Percentiles rank a stretch among this genome's conserved stretches.
Evolutionary conservation across 805 yeast species (phyloP).

Genomic region (Debaryomyces tyrocola): DNA sequence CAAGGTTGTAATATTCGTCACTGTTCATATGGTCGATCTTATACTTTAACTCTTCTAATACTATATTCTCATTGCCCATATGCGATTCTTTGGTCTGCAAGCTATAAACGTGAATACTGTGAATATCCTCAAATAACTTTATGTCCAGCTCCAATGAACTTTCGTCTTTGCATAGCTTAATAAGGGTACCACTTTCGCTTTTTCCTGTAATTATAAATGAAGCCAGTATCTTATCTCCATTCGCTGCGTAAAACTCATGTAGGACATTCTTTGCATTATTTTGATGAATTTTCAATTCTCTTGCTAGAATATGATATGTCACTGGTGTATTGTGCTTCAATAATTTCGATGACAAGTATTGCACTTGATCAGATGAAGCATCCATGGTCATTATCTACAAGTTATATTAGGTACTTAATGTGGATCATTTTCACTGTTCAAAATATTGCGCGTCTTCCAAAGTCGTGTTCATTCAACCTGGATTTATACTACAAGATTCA

Average conservation of each 20-base stretch:
- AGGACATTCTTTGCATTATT: slow-evolving; percentile 40
- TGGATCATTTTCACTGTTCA: not conserved
- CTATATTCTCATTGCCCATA: slow-evolving; percentile 1
- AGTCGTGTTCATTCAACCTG: not conserved
- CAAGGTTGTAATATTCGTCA: slow-evolving; percentile 21
- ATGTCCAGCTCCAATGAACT: slow-evolving; percentile 21
- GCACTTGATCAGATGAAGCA: slow-evolving; percentile 25
- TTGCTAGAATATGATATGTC: slow-evolving; percentile 43
- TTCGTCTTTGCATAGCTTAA: slow-evolving; percentile 25
- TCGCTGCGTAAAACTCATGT: slow-evolving; percentile 35
- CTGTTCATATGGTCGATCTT: slow-evolving; percentile 13
- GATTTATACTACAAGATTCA: not conserved
- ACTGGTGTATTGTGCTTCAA: slow-evolving; percentile 25
- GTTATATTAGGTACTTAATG: not conserved
- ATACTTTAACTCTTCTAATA: slow-evolving; percentile 12
- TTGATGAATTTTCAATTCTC: slow-evolving; percentile 38
- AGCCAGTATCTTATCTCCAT: slow-evolving; percentile 37
- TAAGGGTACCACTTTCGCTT: slow-evolving; percentile 11
- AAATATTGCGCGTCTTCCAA: not conserved
- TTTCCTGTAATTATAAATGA: slow-evolving; percentile 43
- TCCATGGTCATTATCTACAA: slow-evolving; percentile 32
- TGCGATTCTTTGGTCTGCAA: slow-evolving; percentile 14
- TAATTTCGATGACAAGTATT: slow-evolving; percentile 27
- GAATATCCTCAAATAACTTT: slow-evolving; percentile 26
- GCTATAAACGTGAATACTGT: slow-evolving; percentile 41